Evolutionary conservation across 163 green algal species (phyloP).

Genomic region (Scenedesmus sp.): DNA sequence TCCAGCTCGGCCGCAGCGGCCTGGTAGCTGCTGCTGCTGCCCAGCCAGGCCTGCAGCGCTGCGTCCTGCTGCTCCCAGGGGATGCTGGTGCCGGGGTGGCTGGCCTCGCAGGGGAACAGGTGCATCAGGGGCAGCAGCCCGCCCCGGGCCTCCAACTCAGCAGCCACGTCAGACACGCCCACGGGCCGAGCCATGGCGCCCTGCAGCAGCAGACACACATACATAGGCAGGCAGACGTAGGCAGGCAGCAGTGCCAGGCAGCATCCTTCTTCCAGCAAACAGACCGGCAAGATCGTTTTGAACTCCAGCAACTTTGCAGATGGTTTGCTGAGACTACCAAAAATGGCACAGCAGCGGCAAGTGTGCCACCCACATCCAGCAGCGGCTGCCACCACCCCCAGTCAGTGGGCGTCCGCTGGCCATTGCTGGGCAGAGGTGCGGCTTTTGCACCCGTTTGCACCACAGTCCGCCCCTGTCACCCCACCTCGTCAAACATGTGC

Average conservation of each 20-base stretch:
- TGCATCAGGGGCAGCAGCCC: conserved; percentile 49
- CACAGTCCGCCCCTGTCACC: not conserved
- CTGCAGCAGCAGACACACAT: not conserved
- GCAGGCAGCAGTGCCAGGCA: not conserved
- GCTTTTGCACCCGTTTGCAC: too few species aligned
- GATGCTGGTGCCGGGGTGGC: conserved; percentile 26
- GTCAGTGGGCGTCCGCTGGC: too few species aligned
- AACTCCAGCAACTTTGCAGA: not conserved
- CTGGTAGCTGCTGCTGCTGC: not conserved
- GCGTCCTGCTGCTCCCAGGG: conserved; percentile 41
- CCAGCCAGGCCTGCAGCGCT: conserved; percentile 23
- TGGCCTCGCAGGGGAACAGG: conserved; percentile 36
- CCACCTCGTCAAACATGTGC: conserved; percentile 56
- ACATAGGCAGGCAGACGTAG: not conserved
- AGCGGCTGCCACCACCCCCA: too few species aligned
- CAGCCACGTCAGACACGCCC: conserved; percentile 35
- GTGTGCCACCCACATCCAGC: too few species aligned
- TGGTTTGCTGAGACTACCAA: not conserved
- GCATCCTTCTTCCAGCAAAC: not conserved
- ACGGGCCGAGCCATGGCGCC: not conserved
- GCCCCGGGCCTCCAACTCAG: conserved; percentile 43
- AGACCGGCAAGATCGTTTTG: not conserved
- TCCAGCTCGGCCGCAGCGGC: conserved; percentile 11
- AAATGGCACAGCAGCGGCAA: too few species aligned
- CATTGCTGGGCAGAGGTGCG: too few species aligned